Base-by-base conservation (phyloP, 257 asterid genomes). In the Capsicum pubescens region DNA sequence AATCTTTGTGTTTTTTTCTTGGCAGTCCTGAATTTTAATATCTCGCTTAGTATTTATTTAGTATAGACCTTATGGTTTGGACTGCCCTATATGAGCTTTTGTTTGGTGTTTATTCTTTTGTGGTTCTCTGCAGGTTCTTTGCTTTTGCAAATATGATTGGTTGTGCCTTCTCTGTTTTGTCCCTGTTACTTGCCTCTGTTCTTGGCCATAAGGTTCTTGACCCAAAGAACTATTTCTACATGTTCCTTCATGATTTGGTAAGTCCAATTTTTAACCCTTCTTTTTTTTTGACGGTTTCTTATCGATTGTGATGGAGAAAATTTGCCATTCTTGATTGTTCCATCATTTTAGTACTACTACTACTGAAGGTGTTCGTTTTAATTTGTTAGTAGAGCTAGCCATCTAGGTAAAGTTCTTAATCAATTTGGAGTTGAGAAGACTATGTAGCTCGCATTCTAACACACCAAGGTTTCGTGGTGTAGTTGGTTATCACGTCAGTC, bases 201-300 rank as follows among this genome's bases (percentile, higher is more conserved):
- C 59, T 89, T 0, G 83, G 88, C 15, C 78, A 81, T 36, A 93
- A 89, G 81, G 55, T 85, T 0, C 72, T 82, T 6, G 64, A 85
- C 77, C 81, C 88, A 7, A 70, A 57, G 13, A 50, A 87, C 74
- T 88, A 87, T 71, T 95, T 92, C 89, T 85, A 32, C 88, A 16
- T 95, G 80, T 93, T 93, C 84, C 78, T 95, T 52, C 97, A 85
- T 84, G 98, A 95, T 86, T 80, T 95, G 97, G 97, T 94, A 88
- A 11, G 72, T 70, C 3, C 61, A 7, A 26, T 11, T 63, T 42
- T 79, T 64, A 26, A 26, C 32, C 0, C 3, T 26, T n/a, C 3
- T 26, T 6, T 58, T 21, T 3, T 39, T 68, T 36, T 39, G 26
- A 36, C 32, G n/a, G 66, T 59, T 39, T 3, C 3, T 63, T 9